Base-by-base conservation (phyloP, 805 yeast species). In the Metschnikowia orientalis region DNA sequence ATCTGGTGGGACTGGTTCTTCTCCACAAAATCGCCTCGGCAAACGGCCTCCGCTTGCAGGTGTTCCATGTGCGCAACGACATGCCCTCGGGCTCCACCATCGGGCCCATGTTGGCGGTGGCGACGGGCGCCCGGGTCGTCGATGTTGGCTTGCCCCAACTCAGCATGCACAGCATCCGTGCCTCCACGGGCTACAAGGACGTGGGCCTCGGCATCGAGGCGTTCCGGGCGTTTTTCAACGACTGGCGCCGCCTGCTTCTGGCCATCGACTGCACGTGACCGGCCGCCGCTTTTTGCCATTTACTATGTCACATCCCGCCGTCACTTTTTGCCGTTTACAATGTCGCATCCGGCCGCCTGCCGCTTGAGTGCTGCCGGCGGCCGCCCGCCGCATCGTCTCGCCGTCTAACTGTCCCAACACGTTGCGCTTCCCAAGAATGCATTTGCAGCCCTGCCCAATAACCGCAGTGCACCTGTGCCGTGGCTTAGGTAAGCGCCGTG, bases 81-180 rank as follows among this genome's bases (percentile, higher is more conserved):
- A 49, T 51, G n/a, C 48, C 63, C 12, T 58, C 65, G 3, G 71
- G 71, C 3, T 59, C 67, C 8, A 66, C 71, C 8, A 66, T 65
- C 29, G 71, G 71, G 1, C 71, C 71, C 2, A 54, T 56, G 30
- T 42, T 65, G 43, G 59, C 67, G 3, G 44, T 47, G 10, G 60
- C 47, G 9, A 56, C 60, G 1, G 69, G 69, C 2, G 57, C 61
- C 4, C 43, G 63, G 22, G 61, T 61, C 8, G 49, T 66, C 9
- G 71, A 66, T 41, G 61, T 65, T 8, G 71, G 71, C 1, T 40
- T 66, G 26, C 62, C 71, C 0, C 64, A 61, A n/a, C 47, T 66
- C 13, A 52, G 65, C 23, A 66, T 66, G 71, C 71, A 66, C 38
- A 56, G 63, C 18, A 61, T 64, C 14, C 45, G 71, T 22, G 60